Percentiles rank a stretch among this genome's conserved stretches.
Conservation (phyloP, 495 filamentous ascomycete genomes). For the Rhypophila decipiens region DNA sequence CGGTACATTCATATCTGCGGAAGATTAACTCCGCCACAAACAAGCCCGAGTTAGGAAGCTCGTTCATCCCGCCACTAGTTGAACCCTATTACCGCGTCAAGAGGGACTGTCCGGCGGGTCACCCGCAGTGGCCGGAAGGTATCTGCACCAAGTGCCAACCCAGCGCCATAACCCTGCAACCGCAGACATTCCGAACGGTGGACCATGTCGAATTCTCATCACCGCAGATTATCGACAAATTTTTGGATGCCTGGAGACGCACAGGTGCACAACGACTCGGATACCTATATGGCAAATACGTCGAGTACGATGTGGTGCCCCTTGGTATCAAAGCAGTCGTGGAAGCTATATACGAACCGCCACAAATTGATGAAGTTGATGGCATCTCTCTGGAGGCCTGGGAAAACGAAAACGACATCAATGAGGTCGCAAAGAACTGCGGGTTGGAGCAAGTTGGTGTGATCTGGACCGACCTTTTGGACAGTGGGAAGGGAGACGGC, state of each 20-base stretch:
- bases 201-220: constrained; percentile 96
- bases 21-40: constrained; percentile 96
- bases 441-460: constrained; percentile 87
- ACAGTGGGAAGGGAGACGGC: constrained; percentile 73
- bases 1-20: constrained; percentile 88
- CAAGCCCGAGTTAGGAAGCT: constrained; percentile 82
- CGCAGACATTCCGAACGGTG: constrained; percentile 93
- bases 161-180: constrained; percentile 91
- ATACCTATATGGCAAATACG: constrained; percentile 85
- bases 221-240: constrained; percentile 70
- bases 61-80: constrained; percentile 91
- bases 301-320: constrained; percentile 88
- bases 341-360: constrained; percentile 95
- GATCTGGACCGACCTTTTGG: constrained; percentile 90
- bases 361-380: constrained; percentile 85
- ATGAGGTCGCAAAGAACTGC: constrained; percentile 75
- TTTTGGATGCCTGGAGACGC: constrained; percentile 85
- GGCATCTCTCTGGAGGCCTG: constrained; percentile 83
- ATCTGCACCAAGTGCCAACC: constrained; percentile 99
- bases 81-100: constrained; percentile 92
- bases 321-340: constrained; percentile 94
- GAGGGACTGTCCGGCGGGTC: constrained; percentile 84
- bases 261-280: constrained; percentile 76
- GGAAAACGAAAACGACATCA: constrained; percentile 77
- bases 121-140: constrained; percentile 91